These are phyloP conservation scores for Mortierella sp. DNA, from an alignment of 371 early-diverging fungal genomes.

Conservation along the genomic window DNA sequence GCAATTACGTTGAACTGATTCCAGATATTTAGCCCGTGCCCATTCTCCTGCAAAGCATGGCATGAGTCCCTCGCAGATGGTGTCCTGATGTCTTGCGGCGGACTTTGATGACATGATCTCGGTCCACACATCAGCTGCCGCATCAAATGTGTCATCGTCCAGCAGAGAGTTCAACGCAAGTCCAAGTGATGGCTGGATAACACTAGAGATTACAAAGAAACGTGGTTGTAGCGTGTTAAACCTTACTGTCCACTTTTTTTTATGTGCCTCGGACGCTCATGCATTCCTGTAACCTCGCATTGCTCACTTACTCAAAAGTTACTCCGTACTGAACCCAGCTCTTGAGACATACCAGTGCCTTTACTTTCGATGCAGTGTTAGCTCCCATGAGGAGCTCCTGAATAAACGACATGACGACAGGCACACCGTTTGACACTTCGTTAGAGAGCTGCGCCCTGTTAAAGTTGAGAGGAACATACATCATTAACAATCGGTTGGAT, in stretches of 20 bases:
- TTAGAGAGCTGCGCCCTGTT: slow-evolving; percentile 58
- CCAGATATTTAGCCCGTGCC: slow-evolving; percentile 59
- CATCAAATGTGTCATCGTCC: slow-evolving; percentile 60
- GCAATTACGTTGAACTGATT: slow-evolving; percentile 59
- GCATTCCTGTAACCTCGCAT: no score
- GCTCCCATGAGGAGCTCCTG: slow-evolving; percentile 47
- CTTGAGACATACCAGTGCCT: slow-evolving; percentile 64
- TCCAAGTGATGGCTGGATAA: slow-evolving; percentile 58
- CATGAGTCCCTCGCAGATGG: slow-evolving; percentile 64
- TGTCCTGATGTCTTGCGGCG: slow-evolving; percentile 42
- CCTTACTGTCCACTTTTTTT: no score
- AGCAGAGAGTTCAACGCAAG: slow-evolving; percentile 57
- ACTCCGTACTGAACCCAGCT: slow-evolving; percentile 77
- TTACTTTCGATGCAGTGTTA: slow-evolving; percentile 56
- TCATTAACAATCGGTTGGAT: no score
- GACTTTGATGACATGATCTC: slow-evolving; percentile 64
- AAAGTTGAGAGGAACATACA: slow-evolving; percentile 1
- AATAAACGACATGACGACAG: slow-evolving; percentile 61
- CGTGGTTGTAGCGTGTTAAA: no score
- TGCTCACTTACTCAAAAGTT: slow-evolving; percentile 60
- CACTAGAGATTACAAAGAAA: slow-evolving; percentile 34
- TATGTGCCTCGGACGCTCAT: no score
- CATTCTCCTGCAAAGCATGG: slow-evolving; percentile 66
- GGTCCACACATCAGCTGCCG: slow-evolving; percentile 64
- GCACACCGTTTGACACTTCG: slow-evolving; percentile 61